Conservation (phyloP, 176 grass and related monocot species). For the Musa acuminata region DNA sequence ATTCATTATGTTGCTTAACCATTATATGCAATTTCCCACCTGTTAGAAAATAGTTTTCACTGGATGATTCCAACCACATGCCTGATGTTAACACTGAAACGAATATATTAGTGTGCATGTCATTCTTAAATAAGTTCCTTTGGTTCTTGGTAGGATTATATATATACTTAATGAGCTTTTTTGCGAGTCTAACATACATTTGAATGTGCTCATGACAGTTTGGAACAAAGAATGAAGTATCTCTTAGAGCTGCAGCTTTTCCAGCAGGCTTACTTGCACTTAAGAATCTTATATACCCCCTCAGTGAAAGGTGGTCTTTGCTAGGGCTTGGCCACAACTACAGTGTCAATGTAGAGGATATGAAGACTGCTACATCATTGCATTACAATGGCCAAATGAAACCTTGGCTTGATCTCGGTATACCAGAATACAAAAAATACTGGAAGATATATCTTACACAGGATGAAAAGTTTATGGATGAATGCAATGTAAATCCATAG, state of each 20-base stretch:
- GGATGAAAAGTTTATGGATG: constrained; percentile 79
- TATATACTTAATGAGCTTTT: neutral
- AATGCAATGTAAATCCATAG: constrained; percentile 94
- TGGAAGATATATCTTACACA: constrained; percentile 77
- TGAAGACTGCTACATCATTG: constrained; percentile 44
- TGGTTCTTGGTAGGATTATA: neutral
- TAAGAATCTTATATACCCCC: constrained; percentile 64
- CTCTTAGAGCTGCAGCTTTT: constrained; percentile 67
- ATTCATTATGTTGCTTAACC: too few species aligned
- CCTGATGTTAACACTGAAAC: neutral
- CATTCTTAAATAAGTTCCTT: neutral
- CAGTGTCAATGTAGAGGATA: constrained; percentile 35
- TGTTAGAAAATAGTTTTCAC: neutral
- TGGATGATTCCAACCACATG: too few species aligned
- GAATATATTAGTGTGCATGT: neutral
- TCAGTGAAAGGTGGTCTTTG: constrained; percentile 53
- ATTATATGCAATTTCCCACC: too few species aligned
- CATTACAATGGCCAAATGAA: constrained; percentile 99
- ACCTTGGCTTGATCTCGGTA: constrained; percentile 97
- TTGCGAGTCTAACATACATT: neutral
- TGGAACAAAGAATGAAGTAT: constrained; percentile 40
- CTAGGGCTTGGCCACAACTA: constrained; percentile 82
- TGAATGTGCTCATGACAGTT: constrained; percentile 38
- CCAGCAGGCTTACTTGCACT: constrained; percentile 82
- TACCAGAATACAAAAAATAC: constrained; percentile 79